A percentile compares a stretch with the other conserved stretches of the same genome.
These are phyloP conservation scores for Hericium rajendrae DNA, from an alignment of 768 basidiomycete species.

Conservation along the genomic window DNA sequence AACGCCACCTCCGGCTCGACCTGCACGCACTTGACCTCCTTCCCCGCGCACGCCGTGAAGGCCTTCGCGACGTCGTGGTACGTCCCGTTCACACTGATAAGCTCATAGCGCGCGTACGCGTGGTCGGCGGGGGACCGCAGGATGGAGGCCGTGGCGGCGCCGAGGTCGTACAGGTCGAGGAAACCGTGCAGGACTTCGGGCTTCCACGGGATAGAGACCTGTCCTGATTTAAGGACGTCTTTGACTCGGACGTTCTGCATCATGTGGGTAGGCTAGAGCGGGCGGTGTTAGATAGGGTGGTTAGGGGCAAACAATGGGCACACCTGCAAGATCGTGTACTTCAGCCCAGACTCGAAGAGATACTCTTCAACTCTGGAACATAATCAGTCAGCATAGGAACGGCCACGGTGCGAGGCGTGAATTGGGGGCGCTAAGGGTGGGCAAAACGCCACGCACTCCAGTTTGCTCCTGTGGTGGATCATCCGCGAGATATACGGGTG, in stretches of 20 bases:
- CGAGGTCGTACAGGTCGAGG: neutral
- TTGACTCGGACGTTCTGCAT: neutral
- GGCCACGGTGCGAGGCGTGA: neutral
- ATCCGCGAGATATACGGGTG: conserved; percentile 21
- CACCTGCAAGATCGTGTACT: neutral
- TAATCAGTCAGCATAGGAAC: neutral
- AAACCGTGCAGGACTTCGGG: neutral
- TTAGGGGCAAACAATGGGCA: neutral
- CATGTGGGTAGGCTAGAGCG: neutral
- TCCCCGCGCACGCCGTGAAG: neutral
- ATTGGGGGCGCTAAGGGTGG: neutral
- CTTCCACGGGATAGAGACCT: neutral
- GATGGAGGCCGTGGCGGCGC: neutral
- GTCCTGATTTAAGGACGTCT: neutral
- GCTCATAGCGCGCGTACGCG: neutral
- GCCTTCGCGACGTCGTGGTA: neutral
- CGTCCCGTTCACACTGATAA: neutral
- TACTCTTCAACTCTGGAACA: neutral
- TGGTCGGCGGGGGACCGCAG: neutral
- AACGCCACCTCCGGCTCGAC: neutral
- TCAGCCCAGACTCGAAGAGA: neutral
- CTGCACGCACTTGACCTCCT: neutral
- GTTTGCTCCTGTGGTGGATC: conserved; percentile 20
- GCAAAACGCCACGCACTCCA: conserved; percentile 8
- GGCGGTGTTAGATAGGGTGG: neutral